Base-by-base conservation (phyloP, 306 rosid genomes). In the Medicago ruthenica region DNA sequence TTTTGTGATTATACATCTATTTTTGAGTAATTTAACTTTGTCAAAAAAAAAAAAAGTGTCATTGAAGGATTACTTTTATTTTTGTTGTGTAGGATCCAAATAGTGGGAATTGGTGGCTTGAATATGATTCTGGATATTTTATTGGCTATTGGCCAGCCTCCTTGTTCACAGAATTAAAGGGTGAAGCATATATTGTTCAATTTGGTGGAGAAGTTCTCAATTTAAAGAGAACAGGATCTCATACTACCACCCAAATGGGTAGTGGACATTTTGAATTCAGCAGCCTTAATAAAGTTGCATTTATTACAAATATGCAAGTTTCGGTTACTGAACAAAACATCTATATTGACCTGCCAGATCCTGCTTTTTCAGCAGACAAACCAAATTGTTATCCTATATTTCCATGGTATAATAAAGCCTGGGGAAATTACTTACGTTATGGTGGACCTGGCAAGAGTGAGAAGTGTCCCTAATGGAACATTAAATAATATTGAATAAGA, bases 51-150 rank as follows among this genome's bases (percentile, higher is more conserved):
- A 7, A 67, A 68, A 34, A 0, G 6, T 54, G 61, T 13, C 11
- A 66, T 73, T 65, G 64, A 73, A 70, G 45, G 16, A 17, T 65
- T 62, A 9, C n/a, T 21, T 34, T 2, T 34, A 4, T 48, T 48
- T 14, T 15, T 16, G 9, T 51, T 40, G 40, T 42, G 12, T 42
- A 93, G 97, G 97, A 93, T 85, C 94, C 98, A 1, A 89, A 88
- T 73, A 97, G 87, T 63, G 98, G 98, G 9, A 83, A 93, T 37
- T 93, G 98, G 98, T 94, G 98, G 98, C 88, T 94, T 50, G 91
- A 88, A 73, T 91, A 87, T 54, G 97, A 93, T 69, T 78, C 89
- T 1, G 94, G 92, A 0, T 68, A 85, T 14, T 70, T 88, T 44
- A 89, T 94, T 5, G 97, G 98, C 42, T 94, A 94, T 18, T 94